Evolutionary conservation across 768 basidiomycete species (phyloP).

Genomic region (Dioszegia hungarica): DNA sequence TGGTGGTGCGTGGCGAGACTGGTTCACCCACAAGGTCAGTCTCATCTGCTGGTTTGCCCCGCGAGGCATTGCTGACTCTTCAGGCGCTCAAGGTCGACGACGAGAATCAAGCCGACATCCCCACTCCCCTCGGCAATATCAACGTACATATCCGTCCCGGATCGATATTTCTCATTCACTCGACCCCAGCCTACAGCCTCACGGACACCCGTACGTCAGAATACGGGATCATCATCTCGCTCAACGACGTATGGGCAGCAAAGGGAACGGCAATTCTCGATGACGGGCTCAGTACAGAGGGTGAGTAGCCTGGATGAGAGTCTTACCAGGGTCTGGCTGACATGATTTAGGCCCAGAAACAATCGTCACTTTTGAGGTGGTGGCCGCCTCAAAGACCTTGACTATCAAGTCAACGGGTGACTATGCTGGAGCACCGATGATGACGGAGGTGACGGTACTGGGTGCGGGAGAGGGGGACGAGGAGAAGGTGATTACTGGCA

Average conservation of each 20-base stretch:
- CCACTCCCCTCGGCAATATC: constrained; percentile 69
- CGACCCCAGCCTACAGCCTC: constrained; percentile 63
- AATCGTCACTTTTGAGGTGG: constrained; percentile 53
- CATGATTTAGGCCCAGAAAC: constrained; percentile 27
- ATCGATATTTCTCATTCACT: constrained; percentile 62
- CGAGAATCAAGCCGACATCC: constrained; percentile 52
- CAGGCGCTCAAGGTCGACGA: constrained; percentile 32
- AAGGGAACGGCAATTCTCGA: constrained; percentile 64
- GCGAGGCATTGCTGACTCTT: constrained; percentile 26
- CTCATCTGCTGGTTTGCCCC: not conserved
- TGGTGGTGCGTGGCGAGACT: constrained; percentile 10
- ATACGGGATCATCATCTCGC: constrained; percentile 62
- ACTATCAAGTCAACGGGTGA: constrained; percentile 42
- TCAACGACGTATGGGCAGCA: constrained; percentile 54
- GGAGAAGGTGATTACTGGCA: constrained; percentile 51
- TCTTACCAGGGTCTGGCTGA: too few relatives aligned
- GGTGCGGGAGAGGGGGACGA: constrained; percentile 54
- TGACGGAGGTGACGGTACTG: constrained; percentile 59
- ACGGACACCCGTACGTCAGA: constrained; percentile 62
- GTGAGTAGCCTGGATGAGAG: constrained; percentile 56
- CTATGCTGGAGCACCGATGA: constrained; percentile 54
- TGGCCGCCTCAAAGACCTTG: constrained; percentile 47
- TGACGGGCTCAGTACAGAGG: constrained; percentile 62
- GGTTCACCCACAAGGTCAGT: constrained; percentile 11
- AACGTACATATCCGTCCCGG: constrained; percentile 71